These are phyloP conservation scores for sunflower (Helianthus annuus) DNA, from an alignment of 129 eudicot genomes.

Conservation along the genomic window DNA sequence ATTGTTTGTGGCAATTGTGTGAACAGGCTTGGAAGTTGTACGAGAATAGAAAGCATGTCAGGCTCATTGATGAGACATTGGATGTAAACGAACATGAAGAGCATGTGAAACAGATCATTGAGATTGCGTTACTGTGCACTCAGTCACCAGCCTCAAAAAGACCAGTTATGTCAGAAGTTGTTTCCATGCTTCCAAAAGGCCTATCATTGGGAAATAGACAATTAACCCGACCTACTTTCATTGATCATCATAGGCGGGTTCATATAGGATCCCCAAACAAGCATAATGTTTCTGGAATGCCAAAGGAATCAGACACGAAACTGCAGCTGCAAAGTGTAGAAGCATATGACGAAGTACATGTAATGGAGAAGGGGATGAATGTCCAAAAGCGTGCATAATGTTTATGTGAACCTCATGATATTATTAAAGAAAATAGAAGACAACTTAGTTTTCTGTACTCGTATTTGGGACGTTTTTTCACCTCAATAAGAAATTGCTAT, in stretches of 20 bases:
- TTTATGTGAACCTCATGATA: neutral
- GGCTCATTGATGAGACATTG: conserved; percentile 50
- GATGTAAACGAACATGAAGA: conserved; percentile 39
- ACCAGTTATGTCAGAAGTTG: conserved; percentile 80
- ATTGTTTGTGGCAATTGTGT: neutral
- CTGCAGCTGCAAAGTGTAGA: neutral
- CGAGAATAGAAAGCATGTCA: conserved; percentile 39
- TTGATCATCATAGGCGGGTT: conserved; percentile 25
- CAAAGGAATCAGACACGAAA: conserved; percentile 4
- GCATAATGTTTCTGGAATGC: neutral
- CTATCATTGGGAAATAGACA: conserved; percentile 25
- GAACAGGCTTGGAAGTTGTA: conserved; percentile 71
- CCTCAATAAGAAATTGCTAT: neutral
- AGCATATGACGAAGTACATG: conserved; percentile 9
- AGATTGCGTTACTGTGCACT: conserved; percentile 66
- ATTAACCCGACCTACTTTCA: conserved; percentile 30
- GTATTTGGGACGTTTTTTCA: neutral
- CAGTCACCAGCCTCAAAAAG: conserved; percentile 58
- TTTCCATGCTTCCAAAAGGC: conserved; percentile 53
- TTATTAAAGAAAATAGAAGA: neutral
- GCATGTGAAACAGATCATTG: conserved; percentile 53
- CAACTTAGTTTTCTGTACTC: neutral
- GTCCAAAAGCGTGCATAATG: neutral
- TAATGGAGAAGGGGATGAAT: conserved; percentile 25
- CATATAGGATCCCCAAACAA: conserved; percentile 22